Evolutionary conservation across 305 asterid species (phyloP).

Genomic region (Solanum hybrid): DNA sequence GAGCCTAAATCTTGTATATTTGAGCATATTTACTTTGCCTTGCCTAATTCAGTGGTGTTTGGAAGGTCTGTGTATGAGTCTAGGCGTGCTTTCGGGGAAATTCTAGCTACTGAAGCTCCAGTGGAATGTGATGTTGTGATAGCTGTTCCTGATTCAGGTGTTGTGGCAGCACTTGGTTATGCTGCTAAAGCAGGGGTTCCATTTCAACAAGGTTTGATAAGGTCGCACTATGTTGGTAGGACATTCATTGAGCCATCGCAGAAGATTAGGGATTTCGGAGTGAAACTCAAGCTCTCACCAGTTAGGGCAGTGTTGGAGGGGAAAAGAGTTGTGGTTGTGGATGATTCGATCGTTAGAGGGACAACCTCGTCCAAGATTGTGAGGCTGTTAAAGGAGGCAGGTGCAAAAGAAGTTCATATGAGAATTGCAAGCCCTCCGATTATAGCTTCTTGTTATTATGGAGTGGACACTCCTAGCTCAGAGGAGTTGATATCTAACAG

Average conservation of each 20-base stretch:
- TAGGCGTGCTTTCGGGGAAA: slow-evolving; percentile 29
- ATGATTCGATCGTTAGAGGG: slow-evolving; percentile 89
- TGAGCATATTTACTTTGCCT: slow-evolving; percentile 37
- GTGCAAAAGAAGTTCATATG: slow-evolving; percentile 63
- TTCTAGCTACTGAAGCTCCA: slow-evolving; percentile 33
- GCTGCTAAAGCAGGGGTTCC: slow-evolving; percentile 48
- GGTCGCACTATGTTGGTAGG: slow-evolving; percentile 88
- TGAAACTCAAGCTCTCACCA: slow-evolving; percentile 77
- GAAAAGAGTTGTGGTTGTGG: slow-evolving; percentile 96
- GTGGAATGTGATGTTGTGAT: slow-evolving; percentile 46
- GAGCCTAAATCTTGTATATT: slow-evolving; percentile 32
- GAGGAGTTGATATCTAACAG: slow-evolving; percentile 66
- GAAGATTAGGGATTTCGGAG: slow-evolving; percentile 86
- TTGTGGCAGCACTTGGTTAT: slow-evolving; percentile 41
- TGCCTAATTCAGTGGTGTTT: slow-evolving; percentile 36
- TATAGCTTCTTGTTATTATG: slow-evolving; percentile 40
- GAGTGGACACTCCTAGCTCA: slow-evolving; percentile 43
- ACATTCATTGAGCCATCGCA: slow-evolving; percentile 94
- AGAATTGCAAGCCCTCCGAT: slow-evolving; percentile 45
- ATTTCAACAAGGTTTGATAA: slow-evolving; percentile 71
- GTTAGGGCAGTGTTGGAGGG: slow-evolving; percentile 84
- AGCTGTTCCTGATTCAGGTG: slow-evolving; percentile 49
- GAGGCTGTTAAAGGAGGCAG: slow-evolving; percentile 59
- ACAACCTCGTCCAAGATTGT: slow-evolving; percentile 87
- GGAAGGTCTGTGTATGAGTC: slow-evolving; percentile 42